Percentiles rank a stretch among this genome's conserved stretches.
Evolutionary conservation across 2,329 filamentous ascomycete genomes (phyloP).

Genomic region (Pleomassaria siparia): DNA sequence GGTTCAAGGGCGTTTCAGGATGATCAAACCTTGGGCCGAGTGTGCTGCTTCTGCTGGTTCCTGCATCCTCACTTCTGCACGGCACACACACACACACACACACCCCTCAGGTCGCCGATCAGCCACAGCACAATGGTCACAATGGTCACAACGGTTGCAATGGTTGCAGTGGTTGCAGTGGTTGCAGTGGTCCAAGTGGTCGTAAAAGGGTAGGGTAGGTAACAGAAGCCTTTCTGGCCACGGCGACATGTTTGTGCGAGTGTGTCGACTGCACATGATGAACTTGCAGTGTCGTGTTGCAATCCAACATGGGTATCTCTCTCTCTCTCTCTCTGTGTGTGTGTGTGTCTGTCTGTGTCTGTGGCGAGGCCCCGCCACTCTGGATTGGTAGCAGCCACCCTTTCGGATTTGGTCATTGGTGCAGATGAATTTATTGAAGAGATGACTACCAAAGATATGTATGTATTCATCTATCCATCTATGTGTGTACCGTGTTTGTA

Average conservation of each 20-base stretch:
- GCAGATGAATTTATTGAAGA: not conserved
- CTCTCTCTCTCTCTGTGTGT: too few relatives aligned
- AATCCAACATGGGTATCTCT: too few relatives aligned
- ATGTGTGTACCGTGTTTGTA: too few relatives aligned
- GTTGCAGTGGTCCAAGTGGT: too few relatives aligned
- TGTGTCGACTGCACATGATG: conserved; percentile 11
- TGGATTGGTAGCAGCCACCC: not conserved
- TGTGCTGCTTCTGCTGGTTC: conserved; percentile 37
- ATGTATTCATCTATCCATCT: too few relatives aligned
- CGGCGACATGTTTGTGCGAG: conserved; percentile 14
- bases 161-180: too few relatives aligned
- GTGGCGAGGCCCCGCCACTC: not conserved
- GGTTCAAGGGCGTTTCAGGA: conserved; percentile 36
- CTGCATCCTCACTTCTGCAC: conserved; percentile 37
- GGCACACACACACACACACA: too few relatives aligned
- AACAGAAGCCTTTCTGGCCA: conserved; percentile 10
- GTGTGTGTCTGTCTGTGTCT: too few relatives aligned
- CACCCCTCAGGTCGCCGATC: conserved; percentile 21
- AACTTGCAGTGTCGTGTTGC: conserved; percentile 13
- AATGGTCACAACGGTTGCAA: too few relatives aligned
- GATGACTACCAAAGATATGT: too few relatives aligned
- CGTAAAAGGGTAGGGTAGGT: too few relatives aligned
- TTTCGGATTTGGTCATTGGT: not conserved
- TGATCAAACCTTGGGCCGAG: conserved; percentile 39
- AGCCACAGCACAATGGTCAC: conserved; percentile 25